These are phyloP conservation scores for Ceriops decandra DNA, from an alignment of 345 rosid species.

Conservation along the genomic window DNA sequence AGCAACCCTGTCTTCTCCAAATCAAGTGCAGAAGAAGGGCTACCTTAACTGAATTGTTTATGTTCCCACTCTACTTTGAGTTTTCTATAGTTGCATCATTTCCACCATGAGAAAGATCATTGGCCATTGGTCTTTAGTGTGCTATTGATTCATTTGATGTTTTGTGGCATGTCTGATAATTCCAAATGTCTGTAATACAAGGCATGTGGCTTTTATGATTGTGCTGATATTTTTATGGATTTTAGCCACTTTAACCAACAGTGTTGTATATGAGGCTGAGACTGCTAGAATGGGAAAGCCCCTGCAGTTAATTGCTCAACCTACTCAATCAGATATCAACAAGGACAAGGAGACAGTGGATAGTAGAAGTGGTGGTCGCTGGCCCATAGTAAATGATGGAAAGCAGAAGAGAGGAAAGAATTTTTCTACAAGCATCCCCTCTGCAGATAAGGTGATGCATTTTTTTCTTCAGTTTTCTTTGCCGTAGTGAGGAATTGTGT, in stretches of 20 bases:
- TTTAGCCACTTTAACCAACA: conserved; percentile 26
- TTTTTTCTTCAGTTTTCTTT: neutral
- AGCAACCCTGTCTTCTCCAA: too few species aligned
- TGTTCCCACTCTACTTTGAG: too few species aligned
- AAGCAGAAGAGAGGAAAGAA: conserved; percentile 50
- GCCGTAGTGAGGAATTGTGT: neutral
- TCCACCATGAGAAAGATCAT: too few species aligned
- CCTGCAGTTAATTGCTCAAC: conserved; percentile 39
- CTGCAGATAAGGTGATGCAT: conserved; percentile 47
- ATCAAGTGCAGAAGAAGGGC: too few species aligned
- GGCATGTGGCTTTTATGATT: neutral
- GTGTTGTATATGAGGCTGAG: conserved; percentile 34
- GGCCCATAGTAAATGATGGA: conserved; percentile 35
- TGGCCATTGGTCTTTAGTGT: neutral
- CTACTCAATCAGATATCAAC: conserved; percentile 32
- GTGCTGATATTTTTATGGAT: conserved; percentile 12
- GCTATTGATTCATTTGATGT: neutral
- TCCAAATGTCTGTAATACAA: too few species aligned
- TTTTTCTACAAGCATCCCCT: conserved; percentile 31
- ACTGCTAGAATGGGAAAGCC: conserved; percentile 23
- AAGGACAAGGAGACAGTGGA: conserved; percentile 40
- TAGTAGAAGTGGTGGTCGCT: conserved; percentile 26
- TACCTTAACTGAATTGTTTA: too few species aligned
- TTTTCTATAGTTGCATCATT: too few species aligned
- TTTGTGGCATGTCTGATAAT: neutral